Evolutionary conservation across 2,329 filamentous ascomycete species (phyloP).

Genomic region (Albifimbria verrucaria): DNA sequence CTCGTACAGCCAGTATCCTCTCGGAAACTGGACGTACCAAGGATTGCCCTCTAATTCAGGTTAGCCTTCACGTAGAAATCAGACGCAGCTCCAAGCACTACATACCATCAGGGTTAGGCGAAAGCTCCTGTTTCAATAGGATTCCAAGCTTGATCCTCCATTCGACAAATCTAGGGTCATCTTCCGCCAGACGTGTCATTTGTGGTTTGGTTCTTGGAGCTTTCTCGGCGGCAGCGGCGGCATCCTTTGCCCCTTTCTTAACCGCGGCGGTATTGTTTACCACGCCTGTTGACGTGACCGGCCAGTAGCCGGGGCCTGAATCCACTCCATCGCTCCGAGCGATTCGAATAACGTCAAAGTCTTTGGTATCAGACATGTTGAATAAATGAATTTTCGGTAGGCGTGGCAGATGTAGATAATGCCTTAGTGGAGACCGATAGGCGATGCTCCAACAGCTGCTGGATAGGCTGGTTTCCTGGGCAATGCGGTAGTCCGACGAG

Average conservation of each 20-base stretch:
- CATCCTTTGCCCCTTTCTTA: slow-evolving; percentile 35
- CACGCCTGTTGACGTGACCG: slow-evolving; percentile 21
- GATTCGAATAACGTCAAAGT: slow-evolving; percentile 39
- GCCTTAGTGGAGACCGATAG: no score
- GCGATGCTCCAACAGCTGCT: no score
- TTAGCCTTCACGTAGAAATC: background rate
- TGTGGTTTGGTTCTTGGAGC: slow-evolving; percentile 36
- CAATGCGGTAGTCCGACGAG: no score
- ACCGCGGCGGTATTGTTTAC: slow-evolving; percentile 16
- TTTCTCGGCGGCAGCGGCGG: slow-evolving; percentile 25
- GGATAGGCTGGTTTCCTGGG: no score
- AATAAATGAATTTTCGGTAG: no score
- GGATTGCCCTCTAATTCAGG: slow-evolving; percentile 35
- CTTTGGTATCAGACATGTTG: slow-evolving; percentile 33
- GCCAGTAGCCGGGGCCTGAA: slow-evolving; percentile 43
- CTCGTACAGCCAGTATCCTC: slow-evolving; percentile 45
- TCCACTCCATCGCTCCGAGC: slow-evolving; percentile 44
- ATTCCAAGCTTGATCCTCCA: slow-evolving; percentile 44
- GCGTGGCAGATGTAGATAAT: no score
- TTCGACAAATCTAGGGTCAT: slow-evolving; percentile 41
- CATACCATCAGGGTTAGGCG: slow-evolving; percentile 37
- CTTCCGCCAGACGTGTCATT: slow-evolving; percentile 39
- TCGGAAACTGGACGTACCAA: slow-evolving; percentile 42
- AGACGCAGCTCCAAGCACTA: background rate
- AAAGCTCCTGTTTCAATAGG: slow-evolving; percentile 42